Percentiles rank a stretch among this genome's conserved stretches.
Conservation (phyloP, 768 basidiomycete genomes). For the Hericium alpestre region DNA sequence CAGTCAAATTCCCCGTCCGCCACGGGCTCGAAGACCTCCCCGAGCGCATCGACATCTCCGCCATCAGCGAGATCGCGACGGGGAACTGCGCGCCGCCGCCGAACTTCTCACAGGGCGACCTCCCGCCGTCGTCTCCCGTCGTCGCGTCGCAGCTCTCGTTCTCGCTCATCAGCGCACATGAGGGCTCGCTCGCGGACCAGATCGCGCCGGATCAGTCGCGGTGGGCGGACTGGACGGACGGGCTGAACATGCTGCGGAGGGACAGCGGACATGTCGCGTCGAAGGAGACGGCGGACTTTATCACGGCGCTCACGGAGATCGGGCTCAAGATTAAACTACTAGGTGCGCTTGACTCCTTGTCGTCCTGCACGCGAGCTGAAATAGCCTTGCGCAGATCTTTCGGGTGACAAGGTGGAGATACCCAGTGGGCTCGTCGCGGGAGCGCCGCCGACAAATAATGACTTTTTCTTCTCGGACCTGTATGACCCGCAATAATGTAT, state of each 20-base stretch:
- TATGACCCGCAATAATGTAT: constrained; percentile 13
- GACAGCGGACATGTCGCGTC: constrained; percentile 79
- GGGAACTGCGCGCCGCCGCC: constrained; percentile 63
- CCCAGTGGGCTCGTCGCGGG: constrained; percentile 72
- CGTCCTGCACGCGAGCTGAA: not conserved
- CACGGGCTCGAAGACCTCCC: constrained; percentile 80
- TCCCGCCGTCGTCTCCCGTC: constrained; percentile 17
- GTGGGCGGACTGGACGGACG: constrained; percentile 94
- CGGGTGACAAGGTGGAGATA: constrained; percentile 83
- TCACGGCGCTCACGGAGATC: constrained; percentile 81
- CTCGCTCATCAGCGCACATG: constrained; percentile 19
- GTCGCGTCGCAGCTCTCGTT: constrained; percentile 15
- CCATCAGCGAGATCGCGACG: constrained; percentile 71
- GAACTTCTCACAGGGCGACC: constrained; percentile 28
- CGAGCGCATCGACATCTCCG: constrained; percentile 72
- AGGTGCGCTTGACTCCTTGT: constrained; percentile 34
- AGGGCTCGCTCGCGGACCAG: constrained; percentile 23
- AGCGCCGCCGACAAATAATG: constrained; percentile 65
- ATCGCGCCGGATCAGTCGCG: constrained; percentile 44
- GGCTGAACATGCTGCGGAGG: constrained; percentile 74
- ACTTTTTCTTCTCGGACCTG: constrained; percentile 79
- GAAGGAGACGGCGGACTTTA: constrained; percentile 76
- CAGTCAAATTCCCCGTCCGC: constrained; percentile 68
- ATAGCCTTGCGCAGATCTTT: constrained; percentile 45
- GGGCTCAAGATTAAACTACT: constrained; percentile 86